Evolutionary conservation across 257 asterid genomes (phyloP), one percentile per base, ranked within the genome.

Genomic region (Capsicum baccatum): DNA sequence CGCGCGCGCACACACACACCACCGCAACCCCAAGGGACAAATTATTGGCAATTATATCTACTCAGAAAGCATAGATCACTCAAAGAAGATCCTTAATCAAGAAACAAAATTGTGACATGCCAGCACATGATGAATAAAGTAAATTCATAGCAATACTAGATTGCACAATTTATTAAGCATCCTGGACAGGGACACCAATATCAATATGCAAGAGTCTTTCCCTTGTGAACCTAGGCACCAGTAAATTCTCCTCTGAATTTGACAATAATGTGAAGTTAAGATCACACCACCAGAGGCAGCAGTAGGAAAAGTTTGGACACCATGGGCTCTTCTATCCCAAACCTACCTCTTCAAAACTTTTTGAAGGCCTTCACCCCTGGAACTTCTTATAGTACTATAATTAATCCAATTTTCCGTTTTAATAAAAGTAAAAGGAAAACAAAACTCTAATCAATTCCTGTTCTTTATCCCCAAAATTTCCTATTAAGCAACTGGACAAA

Each of bases 321-420:
- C 21, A 21, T 26, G 19, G n/a, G 52, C 63, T 13, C 62, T 52
- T 76, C 39, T 76, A 74, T n/a, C 62, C 62, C 13, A 19, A 74
- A 74, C 62, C 50, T 14, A 50, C 14, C 80, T 19, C 60, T 71
- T 58, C 57, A 71, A 47, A 47, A n/a, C 37, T n/a, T 71, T 42
- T 13, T n/a, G n/a, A 10, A 74, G 39, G 58, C 80, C 60, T 50
- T 50, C 26, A 19, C 14, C 42, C 62, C 19, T 17, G 6, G 64
- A 67, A 54, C 63, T 6, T 52, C 85, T 17, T 13, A 64, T 66
- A 48, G 83, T 80, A 82, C 26, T 60, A 50, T 63, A 52, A 82
- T 35, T n/a, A 5, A n/a, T 79, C 60, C 84, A 48, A 19, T 50
- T n/a, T 71, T 71, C 79, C 19, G 16, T 70, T 39, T 39, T 44